These are phyloP conservation scores for Nicotiana noctiflora DNA, from an alignment of 257 asterid species.

Conservation along the genomic window DNA sequence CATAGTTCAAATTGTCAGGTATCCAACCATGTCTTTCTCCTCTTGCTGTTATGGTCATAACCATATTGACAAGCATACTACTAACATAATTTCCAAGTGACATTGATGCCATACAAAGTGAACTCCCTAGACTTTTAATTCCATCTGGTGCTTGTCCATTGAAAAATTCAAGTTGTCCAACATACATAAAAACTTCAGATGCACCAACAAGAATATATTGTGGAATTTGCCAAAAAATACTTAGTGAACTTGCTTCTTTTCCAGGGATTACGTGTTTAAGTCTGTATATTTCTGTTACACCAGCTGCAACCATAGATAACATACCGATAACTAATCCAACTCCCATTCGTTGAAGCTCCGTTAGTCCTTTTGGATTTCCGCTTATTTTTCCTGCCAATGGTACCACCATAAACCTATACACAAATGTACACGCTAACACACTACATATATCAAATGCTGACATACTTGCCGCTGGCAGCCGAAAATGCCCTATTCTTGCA, in stretches of 20 bases:
- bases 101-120: conserved; percentile 77
- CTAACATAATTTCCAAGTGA: conserved; percentile 69
- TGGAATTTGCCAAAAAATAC: conserved; percentile 70
- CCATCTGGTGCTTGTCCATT: conserved; percentile 82
- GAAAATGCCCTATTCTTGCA: conserved; percentile 32
- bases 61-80: conserved; percentile 53
- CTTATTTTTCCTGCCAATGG: conserved; percentile 40
- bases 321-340: conserved; percentile 59
- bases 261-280: conserved; percentile 31
- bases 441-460: conserved; percentile 66
- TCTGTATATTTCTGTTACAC: conserved; percentile 36
- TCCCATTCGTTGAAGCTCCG: conserved; percentile 87
- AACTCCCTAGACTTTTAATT: conserved; percentile 70
- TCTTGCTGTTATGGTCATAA: conserved; percentile 45
- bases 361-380: conserved; percentile 48
- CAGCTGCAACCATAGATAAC: conserved; percentile 68
- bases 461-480: conserved; percentile 80
- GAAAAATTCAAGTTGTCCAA: conserved; percentile 70
- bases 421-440: conserved; percentile 53
- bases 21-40: conserved; percentile 54
- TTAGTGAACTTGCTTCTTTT: conserved; percentile 30
- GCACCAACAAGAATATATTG: conserved; percentile 72
- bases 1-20: conserved; percentile 48
- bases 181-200: conserved; percentile 81
- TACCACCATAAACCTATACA: conserved; percentile 43